These are phyloP conservation scores for Ampelomyces quisqualis DNA, from an alignment of 2,329 filamentous ascomycete genomes.

Conservation along the genomic window DNA sequence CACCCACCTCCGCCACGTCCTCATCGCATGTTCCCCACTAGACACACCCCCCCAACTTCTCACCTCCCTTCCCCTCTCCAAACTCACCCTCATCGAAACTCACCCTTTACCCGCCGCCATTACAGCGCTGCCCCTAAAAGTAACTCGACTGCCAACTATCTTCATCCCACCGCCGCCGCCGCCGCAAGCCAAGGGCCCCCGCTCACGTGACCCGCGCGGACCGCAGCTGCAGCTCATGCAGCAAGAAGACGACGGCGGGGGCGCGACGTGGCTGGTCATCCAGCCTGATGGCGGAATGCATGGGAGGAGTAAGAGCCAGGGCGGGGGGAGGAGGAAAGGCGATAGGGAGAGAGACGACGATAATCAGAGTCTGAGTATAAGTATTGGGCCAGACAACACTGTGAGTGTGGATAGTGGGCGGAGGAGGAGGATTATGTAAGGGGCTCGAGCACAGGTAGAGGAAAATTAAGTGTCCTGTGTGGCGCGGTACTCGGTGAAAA, in stretches of 20 bases:
- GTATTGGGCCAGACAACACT: slow-evolving; percentile 42
- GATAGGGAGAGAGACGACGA: slow-evolving; percentile 34
- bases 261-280: slow-evolving; percentile 43
- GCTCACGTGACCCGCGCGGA: slow-evolving; percentile 25
- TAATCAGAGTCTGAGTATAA: slow-evolving; percentile 39
- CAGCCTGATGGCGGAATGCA: slow-evolving; percentile 27
- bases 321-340: slow-evolving; percentile 20
- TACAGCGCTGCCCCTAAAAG: slow-evolving; percentile 33
- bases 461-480: too few relatives aligned
- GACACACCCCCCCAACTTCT: slow-evolving; percentile 36
- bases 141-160: slow-evolving; percentile 28
- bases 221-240: slow-evolving; percentile 40
- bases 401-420: slow-evolving; percentile 43
- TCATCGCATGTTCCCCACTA: slow-evolving; percentile 36
- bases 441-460: too few relatives aligned
- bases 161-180: slow-evolving; percentile 36
- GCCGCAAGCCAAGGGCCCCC: too few relatives aligned
- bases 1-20: slow-evolving; percentile 39
- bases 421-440: slow-evolving; percentile 30
- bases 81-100: slow-evolving; percentile 39
- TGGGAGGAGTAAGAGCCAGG: slow-evolving; percentile 39
- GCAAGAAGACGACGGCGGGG: slow-evolving; percentile 37
- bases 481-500: too few relatives aligned
- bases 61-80: slow-evolving; percentile 35
- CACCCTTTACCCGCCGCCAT: slow-evolving; percentile 31